These are phyloP conservation scores for Aeschynomene evenia DNA, from an alignment of 306 rosid species.

Conservation along the genomic window DNA sequence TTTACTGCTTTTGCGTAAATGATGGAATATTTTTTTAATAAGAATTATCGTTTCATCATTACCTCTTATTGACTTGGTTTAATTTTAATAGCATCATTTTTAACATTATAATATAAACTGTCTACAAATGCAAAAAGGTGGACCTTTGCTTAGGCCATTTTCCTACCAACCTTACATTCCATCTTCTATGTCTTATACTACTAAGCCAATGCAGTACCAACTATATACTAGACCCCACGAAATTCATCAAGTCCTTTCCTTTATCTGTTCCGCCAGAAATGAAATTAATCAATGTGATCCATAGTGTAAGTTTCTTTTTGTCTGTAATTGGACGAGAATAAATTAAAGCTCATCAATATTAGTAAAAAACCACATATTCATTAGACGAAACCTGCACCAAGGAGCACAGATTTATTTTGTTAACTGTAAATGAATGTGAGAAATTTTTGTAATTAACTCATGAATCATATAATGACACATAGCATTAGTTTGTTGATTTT, in stretches of 20 bases:
- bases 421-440: neutral
- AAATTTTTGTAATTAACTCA: neutral
- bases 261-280: neutral
- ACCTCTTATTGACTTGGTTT: conserved; percentile 21
- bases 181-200: neutral
- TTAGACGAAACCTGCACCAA: neutral
- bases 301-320: neutral
- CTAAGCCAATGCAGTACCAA: neutral
- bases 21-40: conserved; percentile 36
- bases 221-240: neutral
- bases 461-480: neutral
- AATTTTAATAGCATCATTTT: neutral
- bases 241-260: conserved; percentile 7
- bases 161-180: neutral
- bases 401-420: neutral
- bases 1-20: conserved; percentile 30
- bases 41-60: conserved; percentile 14
- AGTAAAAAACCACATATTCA: neutral
- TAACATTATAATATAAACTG: neutral
- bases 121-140: neutral
- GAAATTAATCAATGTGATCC: neutral
- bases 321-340: neutral
- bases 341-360: neutral
- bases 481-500: neutral
- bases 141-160: neutral